phyloP scores from a whole-genome alignment of 2,329 filamentous ascomycete genomes.

The Zymoseptoria crescenta region DNA sequence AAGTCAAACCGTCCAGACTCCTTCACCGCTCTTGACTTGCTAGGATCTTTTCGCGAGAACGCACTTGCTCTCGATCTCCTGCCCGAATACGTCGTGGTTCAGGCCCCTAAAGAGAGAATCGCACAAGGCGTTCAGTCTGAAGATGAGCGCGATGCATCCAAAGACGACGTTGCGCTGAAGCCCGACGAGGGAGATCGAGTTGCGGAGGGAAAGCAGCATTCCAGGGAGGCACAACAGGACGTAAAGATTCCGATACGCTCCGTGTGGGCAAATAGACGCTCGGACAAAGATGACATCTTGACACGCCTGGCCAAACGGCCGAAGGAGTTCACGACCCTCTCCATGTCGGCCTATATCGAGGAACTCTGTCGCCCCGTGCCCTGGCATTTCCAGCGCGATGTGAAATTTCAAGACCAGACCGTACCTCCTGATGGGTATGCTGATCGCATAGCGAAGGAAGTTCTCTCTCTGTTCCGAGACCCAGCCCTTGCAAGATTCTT shows the following conservation, averaged over 20 bases:
- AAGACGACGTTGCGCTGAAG: background rate
- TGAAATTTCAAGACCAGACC: background rate
- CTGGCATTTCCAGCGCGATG: background rate
- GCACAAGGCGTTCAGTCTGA: background rate
- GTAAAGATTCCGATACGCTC: slow-evolving; percentile 1
- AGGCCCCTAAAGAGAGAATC: background rate
- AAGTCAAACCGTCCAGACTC: background rate
- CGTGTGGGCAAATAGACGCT: slow-evolving; percentile 7
- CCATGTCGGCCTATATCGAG: background rate
- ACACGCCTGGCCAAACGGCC: background rate
- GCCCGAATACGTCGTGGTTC: slow-evolving; percentile 2
- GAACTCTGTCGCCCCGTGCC: background rate
- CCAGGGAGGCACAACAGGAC: background rate
- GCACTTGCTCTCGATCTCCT: slow-evolving; percentile 7
- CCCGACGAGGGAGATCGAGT: background rate
- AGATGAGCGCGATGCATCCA: background rate
- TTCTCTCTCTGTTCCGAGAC: slow-evolving; percentile 14
- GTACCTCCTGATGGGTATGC: slow-evolving; percentile 4
- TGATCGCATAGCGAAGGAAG: slow-evolving; percentile 7
- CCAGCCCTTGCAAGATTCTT: slow-evolving; percentile 5
- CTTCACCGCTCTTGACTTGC: slow-evolving; percentile 17
- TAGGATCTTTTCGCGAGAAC: slow-evolving; percentile 16
- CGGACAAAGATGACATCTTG: background rate
- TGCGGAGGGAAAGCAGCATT: background rate
- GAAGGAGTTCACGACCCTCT: background rate